phyloP scores from a whole-genome alignment of 768 basidiomycete genomes.

The Wakefieldia striispora region DNA sequence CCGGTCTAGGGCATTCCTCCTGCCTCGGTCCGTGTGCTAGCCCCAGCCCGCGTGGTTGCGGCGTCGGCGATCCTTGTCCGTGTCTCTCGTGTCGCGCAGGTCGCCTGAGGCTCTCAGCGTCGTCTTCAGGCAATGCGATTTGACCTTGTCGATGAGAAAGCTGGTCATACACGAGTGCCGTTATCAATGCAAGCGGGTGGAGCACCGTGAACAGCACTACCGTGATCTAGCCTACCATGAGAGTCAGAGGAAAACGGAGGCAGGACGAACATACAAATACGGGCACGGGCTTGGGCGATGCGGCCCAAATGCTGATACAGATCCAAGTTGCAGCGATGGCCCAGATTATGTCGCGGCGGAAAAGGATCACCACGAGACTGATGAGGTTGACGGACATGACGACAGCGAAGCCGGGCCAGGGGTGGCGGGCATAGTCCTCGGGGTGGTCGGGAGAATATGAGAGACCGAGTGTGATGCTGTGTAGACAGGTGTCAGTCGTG shows the following conservation, averaged over 20 bases:
- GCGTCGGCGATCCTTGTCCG: slow-evolving; percentile 3
- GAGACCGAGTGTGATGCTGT: slow-evolving; percentile 68
- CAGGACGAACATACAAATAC: slow-evolving; percentile 52
- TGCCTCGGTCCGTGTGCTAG: background rate
- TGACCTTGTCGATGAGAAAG: slow-evolving; percentile 27
- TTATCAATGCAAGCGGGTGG: slow-evolving; percentile 59
- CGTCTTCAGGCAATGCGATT: slow-evolving; percentile 45
- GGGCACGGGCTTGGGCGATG: slow-evolving; percentile 58
- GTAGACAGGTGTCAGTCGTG: background rate
- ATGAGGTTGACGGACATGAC: slow-evolving; percentile 62
- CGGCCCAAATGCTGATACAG: slow-evolving; percentile 60
- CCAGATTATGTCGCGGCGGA: slow-evolving; percentile 71
- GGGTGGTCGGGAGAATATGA: slow-evolving; percentile 49
- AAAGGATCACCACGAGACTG: slow-evolving; percentile 52
- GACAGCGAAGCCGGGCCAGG: slow-evolving; percentile 73
- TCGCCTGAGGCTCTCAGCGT: slow-evolving; percentile 13
- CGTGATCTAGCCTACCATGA: slow-evolving; percentile 43
- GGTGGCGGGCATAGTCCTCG: slow-evolving; percentile 54
- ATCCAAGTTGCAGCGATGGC: slow-evolving; percentile 74
- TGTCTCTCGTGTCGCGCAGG: background rate
- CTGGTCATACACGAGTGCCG: slow-evolving; percentile 40
- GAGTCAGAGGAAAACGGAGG: background rate
- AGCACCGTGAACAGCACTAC: slow-evolving; percentile 62
- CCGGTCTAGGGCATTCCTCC: slow-evolving; percentile 1
- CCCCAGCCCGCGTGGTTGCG: background rate